Evolutionary conservation across 129 eudicot genomes (phyloP).

Genomic region (Ambrosia trifida): DNA sequence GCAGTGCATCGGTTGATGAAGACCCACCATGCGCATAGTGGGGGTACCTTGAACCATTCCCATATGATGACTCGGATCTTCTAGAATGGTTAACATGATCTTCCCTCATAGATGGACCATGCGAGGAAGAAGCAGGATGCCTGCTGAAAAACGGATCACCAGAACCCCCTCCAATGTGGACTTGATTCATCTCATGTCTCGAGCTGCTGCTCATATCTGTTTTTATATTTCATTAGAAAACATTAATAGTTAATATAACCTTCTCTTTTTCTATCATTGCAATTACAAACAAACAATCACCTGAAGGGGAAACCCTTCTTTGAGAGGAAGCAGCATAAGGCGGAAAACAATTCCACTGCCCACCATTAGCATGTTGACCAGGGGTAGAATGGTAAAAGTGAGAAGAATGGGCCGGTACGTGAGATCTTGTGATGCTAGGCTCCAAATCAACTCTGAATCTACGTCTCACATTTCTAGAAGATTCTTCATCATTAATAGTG

Average conservation of each 20-base stretch:
- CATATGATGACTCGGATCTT: slow-evolving; percentile 43
- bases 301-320: slow-evolving; percentile 38
- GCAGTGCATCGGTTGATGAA: slow-evolving; percentile 29
- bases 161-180: slow-evolving; percentile 36
- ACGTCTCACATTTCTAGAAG: slow-evolving; percentile 46
- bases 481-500: slow-evolving; percentile 33
- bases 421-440: slow-evolving; percentile 33
- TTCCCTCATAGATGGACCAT: slow-evolving; percentile 43
- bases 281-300: slow-evolving; percentile 3
- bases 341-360: slow-evolving; percentile 29
- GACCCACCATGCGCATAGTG: slow-evolving; percentile 39
- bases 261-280: no score
- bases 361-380: slow-evolving; percentile 25
- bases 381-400: slow-evolving; percentile 34
- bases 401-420: slow-evolving; percentile 39
- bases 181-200: slow-evolving; percentile 39
- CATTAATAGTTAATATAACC: background rate
- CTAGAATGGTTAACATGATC: slow-evolving; percentile 34
- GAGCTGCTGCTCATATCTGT: slow-evolving; percentile 27
- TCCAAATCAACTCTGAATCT: slow-evolving; percentile 43
- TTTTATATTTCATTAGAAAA: slow-evolving; percentile 14
- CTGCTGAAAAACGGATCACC: slow-evolving; percentile 25
- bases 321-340: slow-evolving; percentile 34
- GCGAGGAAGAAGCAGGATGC: slow-evolving; percentile 39
- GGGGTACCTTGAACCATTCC: slow-evolving; percentile 37